Evolutionary conservation across 306 rosid genomes (phyloP), one percentile per base, ranked within the genome.

Genomic region (Hylodesmum podocarpum): DNA sequence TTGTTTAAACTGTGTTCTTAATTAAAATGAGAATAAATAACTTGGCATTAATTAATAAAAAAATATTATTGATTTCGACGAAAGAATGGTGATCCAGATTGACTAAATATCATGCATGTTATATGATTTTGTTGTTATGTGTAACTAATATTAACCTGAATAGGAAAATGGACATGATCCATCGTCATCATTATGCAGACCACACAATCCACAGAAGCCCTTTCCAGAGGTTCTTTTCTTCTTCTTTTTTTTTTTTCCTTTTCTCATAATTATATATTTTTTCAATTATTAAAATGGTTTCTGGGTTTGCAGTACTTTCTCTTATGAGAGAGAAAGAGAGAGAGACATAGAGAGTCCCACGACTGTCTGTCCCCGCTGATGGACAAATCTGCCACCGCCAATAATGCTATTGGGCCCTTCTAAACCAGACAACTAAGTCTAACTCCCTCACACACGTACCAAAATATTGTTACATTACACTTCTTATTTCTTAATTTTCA

Each of bases 381-480:
- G 84, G 96, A 91, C 97, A 90, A 91, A 88, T 82, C 92, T 91
- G 93, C 89, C 89, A 85, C 89, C 85, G 84, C 91, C 97, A 95
- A 95, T 95, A 95, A 92, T 89, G 97, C 88, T 90, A n/a, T n/a
- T 88, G 85, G 89, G 93, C 79, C 87, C 87, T 88, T 88, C 82
- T 74, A 88, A 90, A 85, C 85, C 86, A 88, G 90, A 90, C 89
- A 91, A 61, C 9, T 21, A 37, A 34, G 39, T 34, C 9, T 21
- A 37, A 34, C 66, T 34, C 83, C 55, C 41, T 47, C 55, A 43
- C 78, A 39, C 76, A 27, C 50, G n/a, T n/a, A n/a, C n/a, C n/a
- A n/a, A n/a, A n/a, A n/a, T n/a, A n/a, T n/a, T n/a, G n/a, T n/a
- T n/a, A n/a, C n/a, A n/a, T n/a, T n/a, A n/a, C n/a, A n/a, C n/a